Percentiles rank a stretch among this genome's conserved stretches.
Evolutionary conservation across 2,329 filamentous ascomycete genomes (phyloP).

Genomic region (Aspergillus sojae): DNA sequence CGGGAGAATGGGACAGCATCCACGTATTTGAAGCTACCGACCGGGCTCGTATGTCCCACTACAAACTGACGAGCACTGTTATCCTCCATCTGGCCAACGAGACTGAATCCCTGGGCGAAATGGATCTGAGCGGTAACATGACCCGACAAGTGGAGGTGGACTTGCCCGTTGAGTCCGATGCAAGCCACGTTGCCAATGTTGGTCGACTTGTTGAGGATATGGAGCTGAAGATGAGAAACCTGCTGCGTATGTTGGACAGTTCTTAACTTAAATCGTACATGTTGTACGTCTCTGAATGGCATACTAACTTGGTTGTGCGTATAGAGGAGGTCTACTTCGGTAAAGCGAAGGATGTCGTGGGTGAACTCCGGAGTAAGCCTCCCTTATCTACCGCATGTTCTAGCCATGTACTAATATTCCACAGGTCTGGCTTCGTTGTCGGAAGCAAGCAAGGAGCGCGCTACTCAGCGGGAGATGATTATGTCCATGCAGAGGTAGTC

Average conservation of each 20-base stretch:
- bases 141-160: slow-evolving; percentile 94
- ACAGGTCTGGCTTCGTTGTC: slow-evolving; percentile 73
- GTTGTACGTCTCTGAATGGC: neutral
- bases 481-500: slow-evolving; percentile 54
- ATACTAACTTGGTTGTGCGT: slow-evolving; percentile 20
- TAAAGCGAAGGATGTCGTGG: slow-evolving; percentile 98
- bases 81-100: slow-evolving; percentile 82
- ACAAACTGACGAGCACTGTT: slow-evolving; percentile 96
- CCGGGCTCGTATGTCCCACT: slow-evolving; percentile 86
- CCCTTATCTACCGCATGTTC: neutral
- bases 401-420: slow-evolving; percentile 16
- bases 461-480: slow-evolving; percentile 88
- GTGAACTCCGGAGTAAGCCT: slow-evolving; percentile 78
- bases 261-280: neutral
- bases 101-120: slow-evolving; percentile 70
- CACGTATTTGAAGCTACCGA: slow-evolving; percentile 98
- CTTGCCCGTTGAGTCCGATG: slow-evolving; percentile 83
- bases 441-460: slow-evolving; percentile 79
- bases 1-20: slow-evolving; percentile 95
- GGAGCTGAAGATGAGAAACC: slow-evolving; percentile 98
- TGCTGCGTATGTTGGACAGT: slow-evolving; percentile 63
- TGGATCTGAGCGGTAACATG: slow-evolving; percentile 97
- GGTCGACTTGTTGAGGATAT: slow-evolving; percentile 96
- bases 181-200: slow-evolving; percentile 93
- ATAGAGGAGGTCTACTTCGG: slow-evolving; percentile 96